phyloP scores from a whole-genome alignment of 148 eudicot genomes.

The Simmondsia chinensis region DNA sequence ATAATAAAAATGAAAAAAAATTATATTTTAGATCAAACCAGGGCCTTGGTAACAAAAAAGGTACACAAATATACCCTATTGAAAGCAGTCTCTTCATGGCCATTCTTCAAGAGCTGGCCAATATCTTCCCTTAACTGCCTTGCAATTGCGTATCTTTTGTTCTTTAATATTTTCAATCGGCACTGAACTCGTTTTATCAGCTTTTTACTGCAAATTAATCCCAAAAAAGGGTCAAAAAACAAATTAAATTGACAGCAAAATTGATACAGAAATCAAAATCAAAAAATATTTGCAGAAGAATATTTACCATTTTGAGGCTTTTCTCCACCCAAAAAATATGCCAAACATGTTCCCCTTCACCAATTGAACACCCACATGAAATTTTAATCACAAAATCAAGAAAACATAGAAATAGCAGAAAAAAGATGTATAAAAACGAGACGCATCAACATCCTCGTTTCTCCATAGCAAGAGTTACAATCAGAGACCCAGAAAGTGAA shows the following conservation, averaged over 20 bases:
- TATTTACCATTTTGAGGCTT: conserved; percentile 73
- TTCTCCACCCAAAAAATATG: conserved; percentile 69
- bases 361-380: no score
- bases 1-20: no score
- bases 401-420: no score
- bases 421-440: no score
- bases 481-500: no score
- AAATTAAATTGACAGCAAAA: not conserved
- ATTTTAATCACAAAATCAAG: no score
- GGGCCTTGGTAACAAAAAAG: no score
- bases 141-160: conserved; percentile 43
- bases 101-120: conserved; percentile 52
- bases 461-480: no score
- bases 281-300: not conserved
- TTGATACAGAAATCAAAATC: not conserved
- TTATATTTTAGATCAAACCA: no score
- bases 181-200: conserved; percentile 53
- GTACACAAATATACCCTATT: conserved; percentile 33
- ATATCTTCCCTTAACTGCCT: conserved; percentile 44
- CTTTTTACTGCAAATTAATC: conserved; percentile 40
- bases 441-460: no score
- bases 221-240: not conserved
- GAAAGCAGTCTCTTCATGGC: conserved; percentile 42
- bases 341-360: conserved; percentile 57
- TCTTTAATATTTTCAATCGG: conserved; percentile 58